A percentile compares a stretch with the other conserved stretches of the same genome.
Conservation (phyloP, 2,329 filamentous ascomycete genomes). For the Aspergillus quadricinctus region DNA sequence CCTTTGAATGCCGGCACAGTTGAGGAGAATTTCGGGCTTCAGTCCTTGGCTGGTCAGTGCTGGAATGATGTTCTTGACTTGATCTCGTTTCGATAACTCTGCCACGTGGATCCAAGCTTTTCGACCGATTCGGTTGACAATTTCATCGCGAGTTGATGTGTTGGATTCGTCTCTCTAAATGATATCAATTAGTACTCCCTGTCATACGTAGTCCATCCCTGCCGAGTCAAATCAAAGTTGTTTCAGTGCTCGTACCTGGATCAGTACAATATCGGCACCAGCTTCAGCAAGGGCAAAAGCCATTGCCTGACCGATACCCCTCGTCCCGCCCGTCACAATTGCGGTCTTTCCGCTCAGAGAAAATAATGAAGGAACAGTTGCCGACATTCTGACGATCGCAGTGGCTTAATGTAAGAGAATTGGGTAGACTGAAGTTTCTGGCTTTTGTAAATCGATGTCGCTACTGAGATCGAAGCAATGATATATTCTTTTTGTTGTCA, state of each 20-base stretch:
- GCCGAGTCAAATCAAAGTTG: background rate
- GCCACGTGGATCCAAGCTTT: slow-evolving; percentile 42
- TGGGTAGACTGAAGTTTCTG: background rate
- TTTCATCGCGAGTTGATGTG: slow-evolving; percentile 40
- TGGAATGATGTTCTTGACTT: slow-evolving; percentile 39
- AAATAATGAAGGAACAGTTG: slow-evolving; percentile 30
- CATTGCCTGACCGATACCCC: slow-evolving; percentile 47
- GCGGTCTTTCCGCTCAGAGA: slow-evolving; percentile 41
- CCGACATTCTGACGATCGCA: slow-evolving; percentile 20
- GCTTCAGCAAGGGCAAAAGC: slow-evolving; percentile 45
- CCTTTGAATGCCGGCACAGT: slow-evolving; percentile 82
- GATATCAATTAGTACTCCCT: background rate
- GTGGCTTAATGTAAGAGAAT: background rate
- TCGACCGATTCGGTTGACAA: slow-evolving; percentile 35
- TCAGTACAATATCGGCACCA: slow-evolving; percentile 43
- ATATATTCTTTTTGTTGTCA: background rate
- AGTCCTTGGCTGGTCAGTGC: slow-evolving; percentile 42
- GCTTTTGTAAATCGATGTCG: background rate
- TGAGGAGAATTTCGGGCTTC: slow-evolving; percentile 72
- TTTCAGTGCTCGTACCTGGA: slow-evolving; percentile 28
- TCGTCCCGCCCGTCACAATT: slow-evolving; percentile 45
- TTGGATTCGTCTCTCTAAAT: slow-evolving; percentile 51
- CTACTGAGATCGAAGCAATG: background rate
- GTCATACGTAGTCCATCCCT: background rate
- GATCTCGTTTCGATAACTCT: slow-evolving; percentile 39